Evolutionary conservation across 1,284 basidiomycete species (phyloP), one percentile per base, ranked within the genome.

Genomic region (Cryptococcus floricola): DNA sequence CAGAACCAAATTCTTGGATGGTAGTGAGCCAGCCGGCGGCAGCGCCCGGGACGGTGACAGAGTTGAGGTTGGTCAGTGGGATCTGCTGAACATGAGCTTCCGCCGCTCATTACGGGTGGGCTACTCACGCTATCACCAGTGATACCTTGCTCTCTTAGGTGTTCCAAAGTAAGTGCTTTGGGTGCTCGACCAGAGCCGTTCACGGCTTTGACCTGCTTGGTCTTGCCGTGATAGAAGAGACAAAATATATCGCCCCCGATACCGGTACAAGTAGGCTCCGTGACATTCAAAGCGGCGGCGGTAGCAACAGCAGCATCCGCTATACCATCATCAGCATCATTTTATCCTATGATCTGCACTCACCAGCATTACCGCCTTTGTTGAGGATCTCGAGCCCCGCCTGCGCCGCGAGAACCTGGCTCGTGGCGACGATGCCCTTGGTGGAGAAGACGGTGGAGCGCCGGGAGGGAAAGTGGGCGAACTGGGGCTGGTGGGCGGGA

Each of bases 21-120:
- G 91, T 89, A 73, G 96, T 95, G 34, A 89, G 81, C 93, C 94
- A 98, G 12, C 91, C 90, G 19, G 91, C 90, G 1, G 93, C 89
- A 18, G 90, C 88, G 47, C 94, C 92, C 59, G 95, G 95, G 3
- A 97, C 92, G 0, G 95, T 98, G 6, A 93, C 93, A 13, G 87
- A 82, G 71, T 95, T 94, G 41, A 95, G 77, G 69, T 92, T 86
- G 3, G 81, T 85, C 9, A 81, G 71, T 1, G 89, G 89, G 56
- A 93, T 90, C 43, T 80, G 53, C 4, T 23, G 18, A 10, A 54
- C 23, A 31, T 41, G 41, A 37, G 19, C 19, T 44, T 14, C 14
- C 19, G n/a, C 23, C 8, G 37, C 39, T 19, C 10, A 1, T 16
- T 6, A 6, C 23, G 27, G 8, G 48, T 45, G 52, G 25, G 34